Evolutionary conservation across 108 stramenopile genomes (phyloP), one percentile per base, ranked within the genome.

Genomic region (Conticribra guillardii): DNA sequence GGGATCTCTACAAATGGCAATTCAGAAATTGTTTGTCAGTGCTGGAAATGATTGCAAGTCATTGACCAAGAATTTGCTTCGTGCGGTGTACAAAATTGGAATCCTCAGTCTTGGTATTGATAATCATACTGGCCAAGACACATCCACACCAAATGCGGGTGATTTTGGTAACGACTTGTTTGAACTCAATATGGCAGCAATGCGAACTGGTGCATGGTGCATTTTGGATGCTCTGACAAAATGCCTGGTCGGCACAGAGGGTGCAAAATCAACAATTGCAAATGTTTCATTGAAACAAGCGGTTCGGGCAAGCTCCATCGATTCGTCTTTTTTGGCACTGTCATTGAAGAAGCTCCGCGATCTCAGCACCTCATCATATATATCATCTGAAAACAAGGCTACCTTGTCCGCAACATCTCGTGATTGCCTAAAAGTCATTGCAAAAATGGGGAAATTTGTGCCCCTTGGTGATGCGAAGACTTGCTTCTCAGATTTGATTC

Each of bases 151-250:
- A 0, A 46, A 70, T 14, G 54, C 69, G 45, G 48, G 64, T 4
- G 34, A 59, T 18, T 49, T 65, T 26, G 64, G 64, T 29, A 16
- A 28, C 22, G 69, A 71, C 29, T 64, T 71, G 48, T 83, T 79
- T 47, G 47, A 60, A 22, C 34, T 11, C 1, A 60, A 59, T 26
- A 64, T 61, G 0, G 59, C 61, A 31, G 32, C 67, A 8, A 64
- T 71, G 60, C 54, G 82, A 54, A 56, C 60, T 18, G 89, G 90
- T 17, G 84, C 79, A 0, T 91, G 93, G 93, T 89, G 87, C 71
- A 54, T 94, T 19, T 67, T 91, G 41, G 87, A 94, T 57, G 88
- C 87, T 29, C 57, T 91, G 15, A 76, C 87, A 17, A 67, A 54
- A 31, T 77, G 70, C 46, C 60, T 82, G 29, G 30, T 50, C 51